Percentiles rank a stretch among this genome's conserved stretches.
These are phyloP conservation scores for Arctium lappa DNA, from an alignment of 129 eudicot genomes.

Conservation along the genomic window DNA sequence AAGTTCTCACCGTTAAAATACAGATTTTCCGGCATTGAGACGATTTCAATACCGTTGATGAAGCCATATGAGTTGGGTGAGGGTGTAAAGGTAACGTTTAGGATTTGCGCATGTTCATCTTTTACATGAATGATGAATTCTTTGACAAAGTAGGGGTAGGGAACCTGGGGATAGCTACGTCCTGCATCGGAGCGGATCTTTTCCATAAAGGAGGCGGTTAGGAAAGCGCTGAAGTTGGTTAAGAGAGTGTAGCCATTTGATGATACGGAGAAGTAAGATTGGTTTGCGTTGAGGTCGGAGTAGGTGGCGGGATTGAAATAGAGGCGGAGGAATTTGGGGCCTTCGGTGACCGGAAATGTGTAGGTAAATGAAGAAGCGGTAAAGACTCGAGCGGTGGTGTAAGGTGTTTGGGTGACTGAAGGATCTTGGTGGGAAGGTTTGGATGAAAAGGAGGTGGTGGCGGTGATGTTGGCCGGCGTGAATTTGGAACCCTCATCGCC, in stretches of 20 bases:
- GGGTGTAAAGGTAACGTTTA: conserved; percentile 39
- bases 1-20: not conserved
- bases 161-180: not conserved
- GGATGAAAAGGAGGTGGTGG: not conserved
- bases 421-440: not conserved
- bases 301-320: conserved; percentile 33
- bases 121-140: conserved; percentile 29
- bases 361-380: conserved; percentile 8
- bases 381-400: not conserved
- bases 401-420: not conserved
- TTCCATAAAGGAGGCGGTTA: not conserved
- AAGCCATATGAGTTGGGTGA: conserved; percentile 38
- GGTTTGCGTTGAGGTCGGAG: not conserved
- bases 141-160: not conserved
- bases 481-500: not conserved
- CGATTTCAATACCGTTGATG: conserved; percentile 51
- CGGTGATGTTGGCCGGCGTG: not conserved
- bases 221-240: conserved; percentile 40
- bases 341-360: conserved; percentile 21
- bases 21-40: conserved; percentile 30
- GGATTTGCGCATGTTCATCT: not conserved
- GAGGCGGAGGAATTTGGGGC: conserved; percentile 51
- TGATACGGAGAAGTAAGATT: conserved; percentile 19
- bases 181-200: no score
- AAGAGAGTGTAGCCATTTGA: conserved; percentile 36